Base-by-base conservation (phyloP, 768 basidiomycete species). In the Rossbeevera mucosa region DNA sequence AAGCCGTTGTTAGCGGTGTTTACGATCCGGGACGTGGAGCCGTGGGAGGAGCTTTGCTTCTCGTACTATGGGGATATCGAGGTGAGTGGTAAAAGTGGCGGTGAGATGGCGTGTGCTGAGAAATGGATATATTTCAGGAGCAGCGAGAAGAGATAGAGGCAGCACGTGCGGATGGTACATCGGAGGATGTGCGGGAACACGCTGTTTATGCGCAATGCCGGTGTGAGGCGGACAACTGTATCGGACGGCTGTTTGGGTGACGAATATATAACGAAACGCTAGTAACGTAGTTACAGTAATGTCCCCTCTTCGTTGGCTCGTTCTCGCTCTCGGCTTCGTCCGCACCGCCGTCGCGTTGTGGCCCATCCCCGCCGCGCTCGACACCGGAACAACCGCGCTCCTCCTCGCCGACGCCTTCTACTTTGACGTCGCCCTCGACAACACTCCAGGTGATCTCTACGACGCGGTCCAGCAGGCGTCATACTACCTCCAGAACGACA, bases 41-140 rank as follows among this genome's bases (percentile, higher is more conserved):
- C 78, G 0, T 74, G 74, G 43, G 83, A 91, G 54, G 90, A 93
- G 59, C 74, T 93, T 7, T 86, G 82, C 55, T 92, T 93, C 64
- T 84, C 81, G 12, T 93, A 93, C 64, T 70, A 64, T 44, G 89
- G 90, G 1, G 77, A 71, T n/a, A 74, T 73, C 5, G 74, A 75
- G 59, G 74, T 48, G 67, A 76, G 53, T 53, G 40, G 0, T 2
- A 13, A 25, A 2, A 3, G 20, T 1, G 3, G 20, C 2, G 14
- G n/a, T 11, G 12, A 0, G 0, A 22, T 18, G 41, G 5, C 12
- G 5, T 7, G 25, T 36, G 38, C 46, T 54, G 31, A 55, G 16
- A n/a, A n/a, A n/a, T n/a, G n/a, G n/a, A 3, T 0, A 2, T 7
- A 16, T 13, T 18, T 1, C 24, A 66, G 64, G 59, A 67, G 22